Percentiles rank a stretch among this genome's conserved stretches.
Conservation (phyloP, 305 asterid genomes). For the Fraxinus nigra region DNA sequence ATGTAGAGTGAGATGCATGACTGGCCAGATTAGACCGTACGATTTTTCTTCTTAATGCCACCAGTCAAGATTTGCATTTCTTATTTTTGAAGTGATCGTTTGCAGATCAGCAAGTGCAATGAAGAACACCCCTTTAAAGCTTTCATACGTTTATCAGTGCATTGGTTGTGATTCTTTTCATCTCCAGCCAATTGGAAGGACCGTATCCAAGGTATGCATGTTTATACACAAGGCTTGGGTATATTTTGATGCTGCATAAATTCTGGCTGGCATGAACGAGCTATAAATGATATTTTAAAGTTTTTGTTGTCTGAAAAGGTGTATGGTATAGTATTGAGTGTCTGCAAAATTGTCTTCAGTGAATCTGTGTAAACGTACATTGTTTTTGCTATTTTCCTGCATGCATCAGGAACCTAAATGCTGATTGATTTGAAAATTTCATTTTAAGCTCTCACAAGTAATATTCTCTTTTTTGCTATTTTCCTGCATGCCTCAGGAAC, state of each 20-base stretch:
- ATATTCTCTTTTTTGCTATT: neutral
- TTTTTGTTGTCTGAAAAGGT: neutral
- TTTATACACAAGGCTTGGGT: neutral
- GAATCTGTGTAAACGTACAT: neutral
- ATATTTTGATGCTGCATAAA: neutral
- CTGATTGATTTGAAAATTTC: neutral
- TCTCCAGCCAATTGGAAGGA: slow-evolving; percentile 92
- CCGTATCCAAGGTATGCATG: slow-evolving; percentile 63
- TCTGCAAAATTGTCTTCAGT: neutral
- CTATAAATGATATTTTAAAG: neutral
- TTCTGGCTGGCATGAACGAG: neutral
- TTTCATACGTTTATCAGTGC: slow-evolving; percentile 96
- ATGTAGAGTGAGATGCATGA: neutral
- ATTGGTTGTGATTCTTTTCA: slow-evolving; percentile 94
- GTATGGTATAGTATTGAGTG: neutral
- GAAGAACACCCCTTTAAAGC: slow-evolving; percentile 93
- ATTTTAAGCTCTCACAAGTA: neutral
- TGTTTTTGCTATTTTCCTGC: neutral
- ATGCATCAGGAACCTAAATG: neutral
- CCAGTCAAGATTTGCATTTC: slow-evolving; percentile 14
- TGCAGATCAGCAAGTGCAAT: slow-evolving; percentile 91
- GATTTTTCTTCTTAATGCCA: neutral
- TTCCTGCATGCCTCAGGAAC: neutral
- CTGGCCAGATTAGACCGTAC: neutral
- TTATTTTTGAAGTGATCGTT: slow-evolving; percentile 28